phyloP scores from a whole-genome alignment of 441 rosid species.

The Syzygium syzygioides region DNA sequence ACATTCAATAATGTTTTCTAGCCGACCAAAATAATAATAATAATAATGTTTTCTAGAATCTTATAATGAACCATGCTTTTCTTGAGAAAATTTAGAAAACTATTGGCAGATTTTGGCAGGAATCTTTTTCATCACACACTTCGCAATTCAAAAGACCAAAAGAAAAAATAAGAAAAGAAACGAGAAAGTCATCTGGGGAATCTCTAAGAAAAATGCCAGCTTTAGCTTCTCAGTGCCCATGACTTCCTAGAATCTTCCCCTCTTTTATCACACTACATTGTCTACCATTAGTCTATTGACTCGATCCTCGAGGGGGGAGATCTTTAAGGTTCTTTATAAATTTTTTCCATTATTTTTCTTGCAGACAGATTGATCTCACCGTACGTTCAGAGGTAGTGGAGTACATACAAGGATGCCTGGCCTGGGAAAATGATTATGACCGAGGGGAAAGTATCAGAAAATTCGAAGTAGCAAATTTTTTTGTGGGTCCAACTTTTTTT shows the following conservation, averaged over 20 bases:
- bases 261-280: neutral
- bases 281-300: neutral
- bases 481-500: neutral
- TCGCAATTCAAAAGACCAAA: neutral
- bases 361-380: neutral
- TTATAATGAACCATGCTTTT: neutral
- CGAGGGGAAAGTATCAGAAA: neutral
- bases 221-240: neutral
- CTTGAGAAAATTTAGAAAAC: neutral
- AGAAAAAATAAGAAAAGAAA: neutral
- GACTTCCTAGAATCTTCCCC: neutral
- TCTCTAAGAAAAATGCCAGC: neutral
- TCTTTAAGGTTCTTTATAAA: neutral
- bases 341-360: neutral
- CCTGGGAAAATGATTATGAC: neutral
- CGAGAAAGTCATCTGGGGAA: neutral
- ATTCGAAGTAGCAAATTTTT: neutral
- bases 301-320: neutral
- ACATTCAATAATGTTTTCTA: neutral
- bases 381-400: neutral
- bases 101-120: neutral
- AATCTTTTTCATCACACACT: constrained; percentile 1
- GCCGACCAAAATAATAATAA: too few species aligned
- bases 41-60: neutral
- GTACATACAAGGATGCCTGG: neutral